Base-by-base conservation (phyloP, 1,284 basidiomycete species). In the Trichosporon asahii region DNA sequence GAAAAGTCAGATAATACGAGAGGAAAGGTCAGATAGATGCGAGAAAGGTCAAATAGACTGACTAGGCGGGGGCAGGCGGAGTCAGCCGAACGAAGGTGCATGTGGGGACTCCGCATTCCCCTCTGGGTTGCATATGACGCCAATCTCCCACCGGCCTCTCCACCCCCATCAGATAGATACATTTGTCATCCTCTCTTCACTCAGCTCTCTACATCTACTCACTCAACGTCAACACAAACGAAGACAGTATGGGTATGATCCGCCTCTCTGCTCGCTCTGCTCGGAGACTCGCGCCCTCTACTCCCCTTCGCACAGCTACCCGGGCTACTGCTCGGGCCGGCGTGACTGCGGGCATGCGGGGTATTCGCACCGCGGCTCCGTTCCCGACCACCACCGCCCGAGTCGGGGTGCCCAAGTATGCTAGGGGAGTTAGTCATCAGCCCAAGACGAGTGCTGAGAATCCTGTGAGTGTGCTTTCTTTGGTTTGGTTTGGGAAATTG, bases 381-480 rank as follows among this genome's bases (percentile, higher is more conserved):
- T 61, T 61, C 57, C 57, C 57, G 3, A 33, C 33, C 57, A 27
- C n/a, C 29, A 29, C 7, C 2, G 18, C 57, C 29, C 57, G 11
- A 18, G 1, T 61, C 29, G 57, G 12, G 14, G 18, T 18, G 8
- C 57, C 57, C 7, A 2, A 31, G 15, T 15, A 33, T 8, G n/a
- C 63, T 11, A 31, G 63, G 35, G 8, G 31, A 1, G 33, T 40
- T 9, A 64, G 63, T 15, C 35, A 64, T 33, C 37, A 44, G 63
- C 63, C 63, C 5, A 64, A 64, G 63, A 64, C 37, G 4, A 40
- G 21, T 5, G 63, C 63, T 25, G 63, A 64, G 63, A 64, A 64
- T 33, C 63, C 63, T 23, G 79, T 80, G 65, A 75, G 79, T 71
- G 8, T 21, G 18, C 46, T 18, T 7, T 49, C 46, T n/a, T n/a